Conservation (phyloP, 495 filamentous ascomycete genomes). For the Aspergillus panamensis region DNA sequence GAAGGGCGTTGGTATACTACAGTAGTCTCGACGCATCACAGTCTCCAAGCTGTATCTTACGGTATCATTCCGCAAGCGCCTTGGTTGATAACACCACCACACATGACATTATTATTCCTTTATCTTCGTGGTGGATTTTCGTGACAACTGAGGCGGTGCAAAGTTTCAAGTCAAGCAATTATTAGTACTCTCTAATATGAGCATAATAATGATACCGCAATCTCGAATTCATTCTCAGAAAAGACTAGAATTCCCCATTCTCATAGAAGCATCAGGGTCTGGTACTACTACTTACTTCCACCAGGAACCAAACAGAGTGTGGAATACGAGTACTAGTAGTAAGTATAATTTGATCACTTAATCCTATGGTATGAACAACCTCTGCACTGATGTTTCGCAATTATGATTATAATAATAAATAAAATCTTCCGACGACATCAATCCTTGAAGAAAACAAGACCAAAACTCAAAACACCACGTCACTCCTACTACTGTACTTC, state of each 20-base stretch:
- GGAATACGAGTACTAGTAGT: neutral
- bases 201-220: no score
- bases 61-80: neutral
- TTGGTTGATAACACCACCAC: neutral
- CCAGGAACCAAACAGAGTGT: neutral
- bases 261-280: no score
- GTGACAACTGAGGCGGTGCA: neutral
- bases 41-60: no score
- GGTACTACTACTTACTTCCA: no score
- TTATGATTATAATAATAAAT: neutral
- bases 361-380: neutral
- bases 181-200: no score
- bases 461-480: constrained; percentile 12
- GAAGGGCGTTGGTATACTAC: no score
- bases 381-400: neutral
- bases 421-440: neutral
- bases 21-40: no score
- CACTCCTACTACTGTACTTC: constrained; percentile 9
- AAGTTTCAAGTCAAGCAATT: neutral
- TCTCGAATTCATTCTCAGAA: no score
- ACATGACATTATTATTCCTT: neutral
- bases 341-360: neutral
- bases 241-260: no score
- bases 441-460: neutral
- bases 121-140: neutral